phyloP scores from a whole-genome alignment of 306 rosid species.

The Quercus agrifolia region DNA sequence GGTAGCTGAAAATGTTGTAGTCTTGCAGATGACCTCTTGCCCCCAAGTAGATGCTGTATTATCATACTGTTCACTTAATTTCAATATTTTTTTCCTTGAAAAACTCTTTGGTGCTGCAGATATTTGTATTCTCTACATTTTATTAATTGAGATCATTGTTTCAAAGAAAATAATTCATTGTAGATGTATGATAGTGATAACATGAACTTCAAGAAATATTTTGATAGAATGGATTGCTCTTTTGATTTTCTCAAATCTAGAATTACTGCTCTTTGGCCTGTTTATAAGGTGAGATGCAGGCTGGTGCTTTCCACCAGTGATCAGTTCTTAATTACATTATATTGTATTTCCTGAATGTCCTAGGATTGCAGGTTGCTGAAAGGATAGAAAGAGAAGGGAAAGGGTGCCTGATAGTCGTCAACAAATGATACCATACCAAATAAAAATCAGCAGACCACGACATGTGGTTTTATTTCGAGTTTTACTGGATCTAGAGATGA shows the following conservation, averaged over 20 bases:
- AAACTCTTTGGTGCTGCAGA: background rate
- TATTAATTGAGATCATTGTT: background rate
- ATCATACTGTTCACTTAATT: background rate
- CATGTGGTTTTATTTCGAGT: background rate
- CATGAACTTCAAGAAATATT: background rate
- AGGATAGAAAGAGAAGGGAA: conserved; percentile 92
- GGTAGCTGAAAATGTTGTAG: too few species aligned
- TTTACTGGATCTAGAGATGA: background rate
- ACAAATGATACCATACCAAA: conserved; percentile 94
- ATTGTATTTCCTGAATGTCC: conserved; percentile 26
- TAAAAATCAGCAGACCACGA: conserved; percentile 88
- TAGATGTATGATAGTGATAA: too few species aligned
- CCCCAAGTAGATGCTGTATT: too few species aligned
- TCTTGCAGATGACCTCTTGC: too few species aligned
- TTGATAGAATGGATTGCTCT: background rate
- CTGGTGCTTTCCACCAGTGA: conserved; percentile 1
- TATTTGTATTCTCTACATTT: background rate
- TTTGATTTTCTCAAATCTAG: background rate
- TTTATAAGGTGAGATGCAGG: background rate
- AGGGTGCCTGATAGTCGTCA: conserved; percentile 90
- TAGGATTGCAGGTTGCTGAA: conserved; percentile 93
- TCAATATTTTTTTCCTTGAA: background rate
- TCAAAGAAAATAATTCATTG: background rate
- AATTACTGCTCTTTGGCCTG: background rate
- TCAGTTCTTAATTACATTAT: background rate